These are phyloP conservation scores for Coniochaeta sp. DNA, from an alignment of 2,329 filamentous ascomycete species.

Conservation along the genomic window DNA sequence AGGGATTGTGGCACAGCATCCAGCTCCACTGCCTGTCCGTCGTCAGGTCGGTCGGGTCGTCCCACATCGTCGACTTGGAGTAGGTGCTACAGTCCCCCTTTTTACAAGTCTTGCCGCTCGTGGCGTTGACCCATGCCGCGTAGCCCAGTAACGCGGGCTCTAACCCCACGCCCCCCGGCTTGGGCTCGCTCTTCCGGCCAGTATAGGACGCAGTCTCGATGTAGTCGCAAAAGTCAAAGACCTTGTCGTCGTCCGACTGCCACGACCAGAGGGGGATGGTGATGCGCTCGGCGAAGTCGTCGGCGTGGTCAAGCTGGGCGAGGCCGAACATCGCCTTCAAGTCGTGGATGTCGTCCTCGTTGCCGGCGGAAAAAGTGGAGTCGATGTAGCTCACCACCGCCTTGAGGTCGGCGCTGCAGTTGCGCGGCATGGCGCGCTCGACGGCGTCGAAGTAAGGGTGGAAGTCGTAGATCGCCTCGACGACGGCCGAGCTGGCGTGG, in stretches of 20 bases:
- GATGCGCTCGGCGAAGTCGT: conserved; percentile 35
- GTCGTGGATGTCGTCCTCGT: conserved; percentile 24
- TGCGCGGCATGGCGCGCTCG: conserved; percentile 30
- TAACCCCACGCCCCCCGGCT: conserved; percentile 29
- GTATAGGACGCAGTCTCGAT: conserved; percentile 18
- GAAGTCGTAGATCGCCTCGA: conserved; percentile 37
- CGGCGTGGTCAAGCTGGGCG: conserved; percentile 15
- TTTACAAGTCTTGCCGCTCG: conserved; percentile 24
- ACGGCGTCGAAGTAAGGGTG: conserved; percentile 42
- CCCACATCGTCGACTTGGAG: conserved; percentile 25
- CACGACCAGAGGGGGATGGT: conserved; percentile 30
- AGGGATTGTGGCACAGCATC: conserved; percentile 40
- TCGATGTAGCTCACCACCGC: conserved; percentile 49
- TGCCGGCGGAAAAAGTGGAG: conserved; percentile 48
- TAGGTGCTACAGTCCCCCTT: conserved; percentile 32
- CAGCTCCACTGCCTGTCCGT: conserved; percentile 35
- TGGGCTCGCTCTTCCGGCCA: neutral
- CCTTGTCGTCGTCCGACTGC: conserved; percentile 23
- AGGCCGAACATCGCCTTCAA: conserved; percentile 37
- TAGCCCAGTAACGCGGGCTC: conserved; percentile 33
- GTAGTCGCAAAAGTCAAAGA: conserved; percentile 30
- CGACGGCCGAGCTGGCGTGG: conserved; percentile 39
- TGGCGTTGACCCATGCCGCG: conserved; percentile 27
- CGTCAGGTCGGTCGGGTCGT: conserved; percentile 26
- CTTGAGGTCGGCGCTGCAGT: conserved; percentile 54